Conservation (phyloP, 257 asterid genomes). For the Oldenlandia corymbosa region DNA sequence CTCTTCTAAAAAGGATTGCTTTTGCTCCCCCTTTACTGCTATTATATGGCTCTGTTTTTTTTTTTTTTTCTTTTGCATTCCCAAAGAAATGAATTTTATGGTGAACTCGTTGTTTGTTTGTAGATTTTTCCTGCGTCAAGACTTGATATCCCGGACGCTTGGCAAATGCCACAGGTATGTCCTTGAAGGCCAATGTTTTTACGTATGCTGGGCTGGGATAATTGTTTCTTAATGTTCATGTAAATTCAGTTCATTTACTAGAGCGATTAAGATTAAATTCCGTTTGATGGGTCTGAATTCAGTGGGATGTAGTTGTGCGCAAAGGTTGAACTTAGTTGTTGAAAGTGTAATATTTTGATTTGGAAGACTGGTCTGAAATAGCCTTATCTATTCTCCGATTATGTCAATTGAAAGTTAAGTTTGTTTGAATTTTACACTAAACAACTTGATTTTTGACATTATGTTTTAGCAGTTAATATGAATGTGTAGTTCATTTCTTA, state of each 20-base stretch:
- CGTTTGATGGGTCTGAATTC: background rate
- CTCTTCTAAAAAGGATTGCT: constrained; percentile 60
- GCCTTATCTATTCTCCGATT: background rate
- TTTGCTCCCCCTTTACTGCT: too few species aligned
- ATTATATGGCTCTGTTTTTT: background rate
- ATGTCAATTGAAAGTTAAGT: background rate
- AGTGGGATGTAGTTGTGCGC: background rate
- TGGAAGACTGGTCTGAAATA: background rate
- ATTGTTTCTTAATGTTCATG: background rate
- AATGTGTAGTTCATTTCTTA: background rate
- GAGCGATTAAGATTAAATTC: background rate
- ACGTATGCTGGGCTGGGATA: too few species aligned
- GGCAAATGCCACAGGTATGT: constrained; percentile 99
- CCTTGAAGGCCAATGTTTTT: background rate
- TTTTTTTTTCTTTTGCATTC: background rate
- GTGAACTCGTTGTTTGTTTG: background rate
- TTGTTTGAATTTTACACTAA: background rate
- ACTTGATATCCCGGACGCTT: constrained; percentile 83
- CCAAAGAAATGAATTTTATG: background rate
- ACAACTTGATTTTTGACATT: background rate
- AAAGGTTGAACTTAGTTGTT: background rate
- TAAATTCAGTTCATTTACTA: background rate
- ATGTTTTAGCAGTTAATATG: background rate
- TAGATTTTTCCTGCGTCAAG: constrained; percentile 94
- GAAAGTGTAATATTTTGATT: background rate